phyloP scores from a whole-genome alignment of 169 alveolate genomes.

The Cryptosporidium parvum region DNA sequence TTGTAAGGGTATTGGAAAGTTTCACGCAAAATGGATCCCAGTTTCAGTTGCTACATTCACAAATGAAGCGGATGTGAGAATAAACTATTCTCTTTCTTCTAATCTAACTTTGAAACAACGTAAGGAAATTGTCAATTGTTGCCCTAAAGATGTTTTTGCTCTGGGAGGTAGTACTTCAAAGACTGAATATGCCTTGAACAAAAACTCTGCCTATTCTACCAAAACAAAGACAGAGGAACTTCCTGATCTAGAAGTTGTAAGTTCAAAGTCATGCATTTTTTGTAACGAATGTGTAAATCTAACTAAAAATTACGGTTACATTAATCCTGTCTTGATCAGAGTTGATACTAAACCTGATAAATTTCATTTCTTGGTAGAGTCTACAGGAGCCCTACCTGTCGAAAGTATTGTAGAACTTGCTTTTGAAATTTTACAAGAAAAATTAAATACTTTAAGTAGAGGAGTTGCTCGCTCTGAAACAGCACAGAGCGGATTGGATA shows the following conservation, averaged over 20 bases:
- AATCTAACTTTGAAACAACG: constrained; percentile 82
- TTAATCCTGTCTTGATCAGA: constrained; percentile 76
- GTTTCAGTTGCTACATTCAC: constrained; percentile 91
- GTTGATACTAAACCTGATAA: constrained; percentile 81
- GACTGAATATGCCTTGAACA: constrained; percentile 62
- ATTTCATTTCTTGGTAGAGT: constrained; percentile 87
- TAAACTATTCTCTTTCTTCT: constrained; percentile 83
- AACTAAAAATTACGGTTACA: constrained; percentile 58
- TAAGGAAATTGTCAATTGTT: constrained; percentile 86
- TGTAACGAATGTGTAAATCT: constrained; percentile 89
- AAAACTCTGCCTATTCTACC: constrained; percentile 51
- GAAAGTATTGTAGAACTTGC: constrained; percentile 92
- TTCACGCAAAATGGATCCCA: constrained; percentile 97
- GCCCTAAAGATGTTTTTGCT: constrained; percentile 91
- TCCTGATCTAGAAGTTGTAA: constrained; percentile 74
- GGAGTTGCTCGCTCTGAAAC: constrained; percentile 70
- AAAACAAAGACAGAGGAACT: constrained; percentile 71
- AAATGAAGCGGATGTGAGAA: constrained; percentile 86
- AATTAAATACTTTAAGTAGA: constrained; percentile 77
- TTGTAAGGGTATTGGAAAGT: constrained; percentile 95
- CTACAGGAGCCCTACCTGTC: constrained; percentile 95
- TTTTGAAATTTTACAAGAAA: constrained; percentile 85
- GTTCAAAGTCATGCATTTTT: constrained; percentile 84
- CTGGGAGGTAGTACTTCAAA: constrained; percentile 80
- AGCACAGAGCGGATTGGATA: constrained; percentile 55